Evolutionary conservation across 495 filamentous ascomycete genomes (phyloP).

Genomic region (Penicillium diatomitis): DNA sequence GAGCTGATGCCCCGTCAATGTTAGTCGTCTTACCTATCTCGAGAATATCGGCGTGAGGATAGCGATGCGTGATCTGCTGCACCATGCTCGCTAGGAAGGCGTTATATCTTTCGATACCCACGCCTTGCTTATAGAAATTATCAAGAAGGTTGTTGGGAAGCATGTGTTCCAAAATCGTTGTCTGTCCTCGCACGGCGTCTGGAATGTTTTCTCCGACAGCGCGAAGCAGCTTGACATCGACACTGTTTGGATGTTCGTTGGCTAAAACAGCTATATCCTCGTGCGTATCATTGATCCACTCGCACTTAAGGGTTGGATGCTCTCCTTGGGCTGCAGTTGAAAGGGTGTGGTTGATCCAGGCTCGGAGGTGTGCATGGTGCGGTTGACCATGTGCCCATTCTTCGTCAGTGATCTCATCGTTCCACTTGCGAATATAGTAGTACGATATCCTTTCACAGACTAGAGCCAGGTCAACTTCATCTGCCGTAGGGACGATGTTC

Average conservation of each 20-base stretch:
- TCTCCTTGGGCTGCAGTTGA: no score
- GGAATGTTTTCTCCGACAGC: slow-evolving; percentile 24
- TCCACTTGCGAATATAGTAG: no score
- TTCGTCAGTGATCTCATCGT: no score
- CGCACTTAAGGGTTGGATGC: no score
- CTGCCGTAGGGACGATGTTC: background rate
- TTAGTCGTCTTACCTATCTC: background rate
- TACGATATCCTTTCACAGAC: no score
- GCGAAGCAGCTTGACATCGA: background rate
- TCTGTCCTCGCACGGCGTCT: slow-evolving; percentile 23
- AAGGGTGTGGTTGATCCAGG: no score
- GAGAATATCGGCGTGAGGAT: slow-evolving; percentile 6
- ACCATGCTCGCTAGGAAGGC: slow-evolving; percentile 7
- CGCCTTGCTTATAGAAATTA: slow-evolving; percentile 22
- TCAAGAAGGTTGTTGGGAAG: slow-evolving; percentile 23
- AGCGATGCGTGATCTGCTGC: slow-evolving; percentile 23
- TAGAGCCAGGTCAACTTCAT: no score
- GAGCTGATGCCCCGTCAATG: background rate
- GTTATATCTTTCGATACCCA: slow-evolving; percentile 12
- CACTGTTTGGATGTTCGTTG: background rate
- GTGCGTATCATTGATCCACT: background rate
- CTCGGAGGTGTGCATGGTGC: no score
- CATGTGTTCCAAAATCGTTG: slow-evolving; percentile 30
- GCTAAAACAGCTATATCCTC: background rate
- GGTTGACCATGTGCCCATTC: no score